Conservation (phyloP, 1,284 basidiomycete species). For the Cronartium ribicola region DNA sequence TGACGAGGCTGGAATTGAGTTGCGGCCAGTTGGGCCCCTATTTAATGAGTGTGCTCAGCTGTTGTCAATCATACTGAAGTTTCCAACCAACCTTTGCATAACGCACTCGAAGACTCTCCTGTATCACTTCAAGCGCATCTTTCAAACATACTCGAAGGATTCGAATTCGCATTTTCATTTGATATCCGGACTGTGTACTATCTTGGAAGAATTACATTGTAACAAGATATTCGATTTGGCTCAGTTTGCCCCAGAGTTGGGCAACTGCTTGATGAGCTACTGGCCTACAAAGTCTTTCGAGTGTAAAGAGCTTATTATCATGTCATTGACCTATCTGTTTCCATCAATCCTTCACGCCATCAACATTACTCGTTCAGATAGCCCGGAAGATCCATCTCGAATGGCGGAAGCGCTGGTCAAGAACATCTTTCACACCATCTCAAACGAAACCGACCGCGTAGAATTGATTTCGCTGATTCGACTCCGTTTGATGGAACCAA, state of each 20-base stretch:
- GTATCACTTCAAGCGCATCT: constrained; percentile 12
- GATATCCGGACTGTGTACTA: constrained; percentile 16
- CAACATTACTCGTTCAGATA: not conserved
- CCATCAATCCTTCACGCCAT: constrained; percentile 28
- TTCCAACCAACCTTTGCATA: constrained; percentile 12
- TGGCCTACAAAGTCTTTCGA: constrained; percentile 31
- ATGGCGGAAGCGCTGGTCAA: constrained; percentile 10
- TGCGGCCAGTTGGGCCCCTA: not conserved
- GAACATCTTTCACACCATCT: constrained; percentile 11
- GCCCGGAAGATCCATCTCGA: not conserved
- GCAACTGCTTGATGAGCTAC: constrained; percentile 8
- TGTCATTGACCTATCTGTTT: constrained; percentile 27
- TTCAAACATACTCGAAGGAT: constrained; percentile 26
- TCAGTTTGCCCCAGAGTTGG: constrained; percentile 18
- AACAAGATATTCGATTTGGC: constrained; percentile 26
- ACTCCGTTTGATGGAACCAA: constrained; percentile 21
- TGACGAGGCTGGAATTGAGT: constrained; percentile 1
- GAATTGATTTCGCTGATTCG: constrained; percentile 16
- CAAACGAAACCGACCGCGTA: constrained; percentile 16
- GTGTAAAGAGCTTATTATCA: constrained; percentile 28
- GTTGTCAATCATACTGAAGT: not conserved
- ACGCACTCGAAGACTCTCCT: constrained; percentile 28
- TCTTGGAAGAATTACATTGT: constrained; percentile 35
- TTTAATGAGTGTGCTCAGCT: not conserved
- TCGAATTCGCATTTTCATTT: constrained; percentile 39